Conservation (phyloP, 306 rosid genomes). For the Herpetospermum pedunculosum region DNA sequence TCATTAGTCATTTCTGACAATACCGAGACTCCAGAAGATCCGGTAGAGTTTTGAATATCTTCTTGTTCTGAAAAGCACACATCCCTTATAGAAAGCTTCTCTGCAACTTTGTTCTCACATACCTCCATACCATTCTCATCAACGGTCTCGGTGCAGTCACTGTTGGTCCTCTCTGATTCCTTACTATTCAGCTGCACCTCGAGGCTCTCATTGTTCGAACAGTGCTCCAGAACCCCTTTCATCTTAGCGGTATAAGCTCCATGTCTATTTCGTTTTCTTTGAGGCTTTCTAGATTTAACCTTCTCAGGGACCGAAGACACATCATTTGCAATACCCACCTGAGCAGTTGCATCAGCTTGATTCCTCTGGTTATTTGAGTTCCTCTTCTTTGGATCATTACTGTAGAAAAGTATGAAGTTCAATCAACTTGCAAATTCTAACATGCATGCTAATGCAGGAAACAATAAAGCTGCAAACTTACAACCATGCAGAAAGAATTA, state of each 20-base stretch:
- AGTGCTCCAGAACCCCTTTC: not conserved
- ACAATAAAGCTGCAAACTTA: not conserved
- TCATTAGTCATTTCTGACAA: constrained; percentile 9
- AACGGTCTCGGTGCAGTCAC: not conserved
- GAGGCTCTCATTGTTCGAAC: not conserved
- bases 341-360: constrained; percentile 7
- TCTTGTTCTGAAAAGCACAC: not conserved
- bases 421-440: not conserved
- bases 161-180: constrained; percentile 2
- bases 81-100: not conserved
- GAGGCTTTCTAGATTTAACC: not conserved
- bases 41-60: constrained; percentile 4
- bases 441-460: not conserved
- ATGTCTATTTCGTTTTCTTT: not conserved
- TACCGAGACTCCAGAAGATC: constrained; percentile 16
- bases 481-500: not conserved
- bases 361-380: constrained; percentile 23
- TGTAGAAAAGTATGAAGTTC: constrained; percentile 14
- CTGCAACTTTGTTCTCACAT: constrained; percentile 1
- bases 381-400: constrained; percentile 25
- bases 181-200: not conserved
- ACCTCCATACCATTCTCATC: not conserved
- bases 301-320: not conserved
- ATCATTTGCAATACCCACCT: not conserved
- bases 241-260: not conserved